Percentiles rank a stretch among this genome's conserved stretches.
Conservation (phyloP, 805 yeast species). For the Candida stauntonica region DNA sequence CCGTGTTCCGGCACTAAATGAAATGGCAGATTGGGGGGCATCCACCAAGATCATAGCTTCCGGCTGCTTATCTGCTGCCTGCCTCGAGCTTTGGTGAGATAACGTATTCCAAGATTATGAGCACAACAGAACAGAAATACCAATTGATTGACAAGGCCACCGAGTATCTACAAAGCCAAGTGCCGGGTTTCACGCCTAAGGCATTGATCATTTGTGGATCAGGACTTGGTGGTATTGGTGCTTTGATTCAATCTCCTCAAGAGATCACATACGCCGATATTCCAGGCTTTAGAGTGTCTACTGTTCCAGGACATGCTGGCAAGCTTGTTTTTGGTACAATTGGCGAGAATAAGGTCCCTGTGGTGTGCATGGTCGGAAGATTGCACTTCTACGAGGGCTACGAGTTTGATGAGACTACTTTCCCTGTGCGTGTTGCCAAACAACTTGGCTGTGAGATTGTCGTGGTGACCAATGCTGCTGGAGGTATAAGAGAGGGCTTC, state of each 20-base stretch:
- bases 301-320: conserved; percentile 91
- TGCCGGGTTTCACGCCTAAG: conserved; percentile 40
- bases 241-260: conserved; percentile 34
- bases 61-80: too few species aligned
- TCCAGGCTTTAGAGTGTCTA: conserved; percentile 77
- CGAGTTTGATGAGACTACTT: conserved; percentile 72
- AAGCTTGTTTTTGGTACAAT: conserved; percentile 73
- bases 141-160: conserved; percentile 17
- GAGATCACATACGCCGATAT: conserved; percentile 61
- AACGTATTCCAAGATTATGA: conserved; percentile 3
- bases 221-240: conserved; percentile 84
- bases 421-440: conserved; percentile 77
- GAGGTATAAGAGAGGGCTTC: conserved; percentile 67
- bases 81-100: not conserved
- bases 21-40: too few species aligned
- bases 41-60: too few species aligned
- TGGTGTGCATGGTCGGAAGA: conserved; percentile 91
- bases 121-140: conserved; percentile 13
- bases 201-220: conserved; percentile 89
- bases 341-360: conserved; percentile 66
- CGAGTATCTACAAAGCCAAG: conserved; percentile 9
- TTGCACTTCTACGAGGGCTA: conserved; percentile 92
- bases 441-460: conserved; percentile 56
- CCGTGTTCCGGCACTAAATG: too few species aligned
- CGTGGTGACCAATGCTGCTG: conserved; percentile 94